These are phyloP conservation scores for Xylaria grammica DNA, from an alignment of 495 filamentous ascomycete genomes.

Conservation along the genomic window DNA sequence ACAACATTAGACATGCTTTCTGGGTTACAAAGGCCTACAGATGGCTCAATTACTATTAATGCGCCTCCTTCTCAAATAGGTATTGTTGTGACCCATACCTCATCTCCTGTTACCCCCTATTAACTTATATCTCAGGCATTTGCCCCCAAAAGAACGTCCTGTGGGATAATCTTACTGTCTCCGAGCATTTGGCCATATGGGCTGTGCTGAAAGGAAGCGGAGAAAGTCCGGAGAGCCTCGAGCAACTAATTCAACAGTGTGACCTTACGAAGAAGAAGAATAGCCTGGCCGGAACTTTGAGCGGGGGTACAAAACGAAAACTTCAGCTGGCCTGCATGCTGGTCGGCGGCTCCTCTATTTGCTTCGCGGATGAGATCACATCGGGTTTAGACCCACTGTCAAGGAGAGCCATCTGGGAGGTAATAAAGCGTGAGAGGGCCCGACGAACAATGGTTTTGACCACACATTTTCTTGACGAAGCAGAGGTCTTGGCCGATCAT, in stretches of 20 bases:
- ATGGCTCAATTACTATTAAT: constrained; percentile 64
- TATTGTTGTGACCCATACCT: constrained; percentile 1
- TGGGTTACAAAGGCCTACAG: constrained; percentile 64
- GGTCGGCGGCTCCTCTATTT: constrained; percentile 72
- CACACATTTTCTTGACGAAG: constrained; percentile 73
- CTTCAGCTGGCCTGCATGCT: constrained; percentile 78
- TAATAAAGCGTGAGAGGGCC: constrained; percentile 70
- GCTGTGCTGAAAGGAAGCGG: constrained; percentile 65
- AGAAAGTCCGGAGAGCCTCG: constrained; percentile 49
- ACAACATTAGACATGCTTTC: constrained; percentile 78
- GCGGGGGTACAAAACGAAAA: constrained; percentile 78
- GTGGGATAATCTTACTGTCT: constrained; percentile 73
- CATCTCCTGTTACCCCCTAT: constrained; percentile 2
- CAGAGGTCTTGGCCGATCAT: constrained; percentile 66
- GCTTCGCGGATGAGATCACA: constrained; percentile 76
- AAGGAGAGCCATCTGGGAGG: constrained; percentile 76
- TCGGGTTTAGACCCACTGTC: constrained; percentile 73
- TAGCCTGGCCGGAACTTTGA: constrained; percentile 62
- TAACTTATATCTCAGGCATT: constrained; percentile 56
- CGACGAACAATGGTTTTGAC: constrained; percentile 70
- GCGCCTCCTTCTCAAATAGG: constrained; percentile 34
- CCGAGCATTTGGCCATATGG: constrained; percentile 72
- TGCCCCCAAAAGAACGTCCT: constrained; percentile 80
- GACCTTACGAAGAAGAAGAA: constrained; percentile 66
- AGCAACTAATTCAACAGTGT: constrained; percentile 63